Evolutionary conservation across 2,329 filamentous ascomycete genomes (phyloP).

Genomic region (Cyphellophora europaea): DNA sequence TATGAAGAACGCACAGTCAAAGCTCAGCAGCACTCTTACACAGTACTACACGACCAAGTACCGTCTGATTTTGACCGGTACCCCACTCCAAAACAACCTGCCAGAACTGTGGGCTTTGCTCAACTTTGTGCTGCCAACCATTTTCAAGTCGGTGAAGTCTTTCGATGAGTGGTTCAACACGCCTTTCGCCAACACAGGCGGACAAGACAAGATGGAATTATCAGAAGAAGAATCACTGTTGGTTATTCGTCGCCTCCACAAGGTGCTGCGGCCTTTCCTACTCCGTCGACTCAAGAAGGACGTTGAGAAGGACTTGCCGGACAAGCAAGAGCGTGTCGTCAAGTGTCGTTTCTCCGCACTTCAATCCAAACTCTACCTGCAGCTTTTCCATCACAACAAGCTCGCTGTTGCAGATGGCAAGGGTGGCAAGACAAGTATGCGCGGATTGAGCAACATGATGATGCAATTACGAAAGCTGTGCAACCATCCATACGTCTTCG

Average conservation of each 20-base stretch:
- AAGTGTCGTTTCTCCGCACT: slow-evolving; percentile 97
- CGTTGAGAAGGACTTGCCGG: slow-evolving; percentile 95
- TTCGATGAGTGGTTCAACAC: slow-evolving; percentile 99
- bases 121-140: slow-evolving; percentile 95
- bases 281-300: slow-evolving; percentile 98
- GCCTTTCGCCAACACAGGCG: slow-evolving; percentile 94
- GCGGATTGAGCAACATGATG: slow-evolving; percentile 97
- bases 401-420: slow-evolving; percentile 91
- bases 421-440: slow-evolving; percentile 86
- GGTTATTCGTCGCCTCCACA: slow-evolving; percentile 95
- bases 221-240: slow-evolving; percentile 99
- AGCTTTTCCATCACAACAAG: slow-evolving; percentile 92
- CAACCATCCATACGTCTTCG: slow-evolving; percentile 98
- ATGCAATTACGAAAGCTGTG: slow-evolving; percentile 99
- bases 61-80: slow-evolving; percentile 93
- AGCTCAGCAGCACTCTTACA: slow-evolving; percentile 88
- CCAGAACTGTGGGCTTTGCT: slow-evolving; percentile 95
- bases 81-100: slow-evolving; percentile 92
- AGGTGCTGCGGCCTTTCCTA: slow-evolving; percentile 93
- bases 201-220: slow-evolving; percentile 97
- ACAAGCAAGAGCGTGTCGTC: slow-evolving; percentile 98
- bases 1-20: slow-evolving; percentile 98
- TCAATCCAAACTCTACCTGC: slow-evolving; percentile 90
- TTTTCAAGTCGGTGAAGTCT: slow-evolving; percentile 98
- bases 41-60: slow-evolving; percentile 93